These are phyloP conservation scores for Clavulina sp. DNA, from an alignment of 768 basidiomycete genomes.

Conservation along the genomic window DNA sequence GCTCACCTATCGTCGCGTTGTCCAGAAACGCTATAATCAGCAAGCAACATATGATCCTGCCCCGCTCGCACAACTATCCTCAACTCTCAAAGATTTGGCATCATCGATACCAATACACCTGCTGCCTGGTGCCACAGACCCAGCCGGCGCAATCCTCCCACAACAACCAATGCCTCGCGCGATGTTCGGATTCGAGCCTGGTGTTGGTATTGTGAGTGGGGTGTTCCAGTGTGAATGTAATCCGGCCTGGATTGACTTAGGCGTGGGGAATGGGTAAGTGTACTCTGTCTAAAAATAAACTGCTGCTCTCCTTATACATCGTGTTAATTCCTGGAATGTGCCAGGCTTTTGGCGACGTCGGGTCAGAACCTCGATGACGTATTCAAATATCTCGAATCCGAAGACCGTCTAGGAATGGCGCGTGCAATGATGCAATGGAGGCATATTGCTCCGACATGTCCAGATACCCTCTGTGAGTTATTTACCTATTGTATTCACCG, in stretches of 20 bases:
- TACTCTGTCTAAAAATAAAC: not conserved
- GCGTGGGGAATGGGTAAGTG: conserved; percentile 23
- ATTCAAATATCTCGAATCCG: conserved; percentile 63
- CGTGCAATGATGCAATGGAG: conserved; percentile 77
- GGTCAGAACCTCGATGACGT: conserved; percentile 93
- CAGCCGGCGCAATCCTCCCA: conserved; percentile 74
- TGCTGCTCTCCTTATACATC: no score
- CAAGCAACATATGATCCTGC: conserved; percentile 11
- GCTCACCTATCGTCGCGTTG: conserved; percentile 2
- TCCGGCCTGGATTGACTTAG: conserved; percentile 65
- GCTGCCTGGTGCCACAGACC: conserved; percentile 76
- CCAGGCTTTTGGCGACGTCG: conserved; percentile 64
- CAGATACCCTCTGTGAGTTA: conserved; percentile 68
- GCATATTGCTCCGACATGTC: conserved; percentile 96
- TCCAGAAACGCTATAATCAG: conserved; percentile 17
- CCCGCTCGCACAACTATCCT: conserved; percentile 28
- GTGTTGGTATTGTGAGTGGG: conserved; percentile 29
- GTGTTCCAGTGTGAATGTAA: conserved; percentile 73
- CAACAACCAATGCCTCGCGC: conserved; percentile 86
- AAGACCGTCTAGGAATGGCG: conserved; percentile 56
- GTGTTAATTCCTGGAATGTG: no score
- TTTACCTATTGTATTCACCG: not conserved
- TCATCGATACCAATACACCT: conserved; percentile 71
- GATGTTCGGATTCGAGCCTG: conserved; percentile 49
- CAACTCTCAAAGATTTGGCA: conserved; percentile 56